These are phyloP conservation scores for Mycena rosella DNA, from an alignment of 768 basidiomycete genomes.

Conservation along the genomic window DNA sequence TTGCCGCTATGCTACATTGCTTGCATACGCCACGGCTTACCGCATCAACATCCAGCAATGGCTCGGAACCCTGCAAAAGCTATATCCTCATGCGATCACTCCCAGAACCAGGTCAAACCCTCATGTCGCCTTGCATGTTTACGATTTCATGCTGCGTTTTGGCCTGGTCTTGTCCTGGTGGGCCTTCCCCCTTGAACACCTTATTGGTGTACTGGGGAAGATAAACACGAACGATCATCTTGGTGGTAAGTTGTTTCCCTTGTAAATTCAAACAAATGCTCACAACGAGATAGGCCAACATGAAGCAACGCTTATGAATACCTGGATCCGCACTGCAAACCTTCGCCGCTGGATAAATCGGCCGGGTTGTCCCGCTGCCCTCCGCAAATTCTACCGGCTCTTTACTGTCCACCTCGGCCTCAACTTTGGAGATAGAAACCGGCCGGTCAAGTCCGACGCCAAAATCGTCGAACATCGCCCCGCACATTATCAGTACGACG, in stretches of 20 bases:
- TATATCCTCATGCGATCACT: conserved; percentile 41
- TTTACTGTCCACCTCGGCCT: conserved; percentile 21
- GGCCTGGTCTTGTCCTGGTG: conserved; percentile 54
- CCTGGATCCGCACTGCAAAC: conserved; percentile 23
- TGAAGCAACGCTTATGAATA: conserved; percentile 27
- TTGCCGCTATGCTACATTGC: conserved; percentile 31
- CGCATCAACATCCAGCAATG: conserved; percentile 36
- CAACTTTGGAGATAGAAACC: conserved; percentile 7
- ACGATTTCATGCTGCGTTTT: conserved; percentile 48
- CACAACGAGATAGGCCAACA: conserved; percentile 20
- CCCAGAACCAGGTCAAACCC: conserved; percentile 23
- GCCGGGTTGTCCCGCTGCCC: conserved; percentile 32
- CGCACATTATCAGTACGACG: too few species aligned
- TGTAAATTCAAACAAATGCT: background rate
- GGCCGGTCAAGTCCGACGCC: background rate
- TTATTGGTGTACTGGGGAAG: conserved; percentile 51
- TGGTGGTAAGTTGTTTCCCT: conserved; percentile 36
- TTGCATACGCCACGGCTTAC: conserved; percentile 19
- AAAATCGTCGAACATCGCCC: too few species aligned
- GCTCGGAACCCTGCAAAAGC: conserved; percentile 35
- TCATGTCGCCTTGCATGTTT: conserved; percentile 43
- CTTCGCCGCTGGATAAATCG: conserved; percentile 37
- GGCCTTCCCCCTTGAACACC: conserved; percentile 51
- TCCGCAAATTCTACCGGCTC: conserved; percentile 17
- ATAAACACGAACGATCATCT: conserved; percentile 47